A percentile compares a stretch with the other conserved stretches of the same genome.
Conservation (phyloP, 192 early-diverging fungal genomes). For the Paraglomus brasilianum region DNA sequence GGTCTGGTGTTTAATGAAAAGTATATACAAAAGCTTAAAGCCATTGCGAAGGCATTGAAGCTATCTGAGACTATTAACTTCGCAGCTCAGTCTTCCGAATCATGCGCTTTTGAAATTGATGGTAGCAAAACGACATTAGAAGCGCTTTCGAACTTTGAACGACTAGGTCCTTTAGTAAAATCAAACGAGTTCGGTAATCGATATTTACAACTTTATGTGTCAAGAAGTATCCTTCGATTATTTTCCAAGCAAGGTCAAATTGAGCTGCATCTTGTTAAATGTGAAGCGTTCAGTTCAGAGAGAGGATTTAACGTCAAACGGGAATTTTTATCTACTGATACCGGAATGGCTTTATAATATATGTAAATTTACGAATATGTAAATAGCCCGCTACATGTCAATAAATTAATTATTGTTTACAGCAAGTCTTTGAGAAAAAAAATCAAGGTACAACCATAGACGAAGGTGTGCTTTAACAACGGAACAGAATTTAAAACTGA, state of each 20-base stretch:
- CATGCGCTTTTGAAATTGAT: constrained; percentile 31
- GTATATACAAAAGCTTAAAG: constrained; percentile 26
- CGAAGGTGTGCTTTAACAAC: no score
- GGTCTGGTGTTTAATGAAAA: constrained; percentile 25
- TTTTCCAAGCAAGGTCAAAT: neutral
- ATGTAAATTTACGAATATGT: no score
- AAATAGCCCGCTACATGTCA: no score
- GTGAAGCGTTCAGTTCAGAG: constrained; percentile 26
- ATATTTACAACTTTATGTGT: constrained; percentile 12
- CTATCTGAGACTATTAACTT: constrained; percentile 7
- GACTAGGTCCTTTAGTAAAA: constrained; percentile 12
- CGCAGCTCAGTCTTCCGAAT: neutral
- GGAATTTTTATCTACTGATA: constrained; percentile 13
- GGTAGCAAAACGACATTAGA: neutral
- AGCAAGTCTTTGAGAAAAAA: no score
- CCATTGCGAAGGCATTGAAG: constrained; percentile 32
- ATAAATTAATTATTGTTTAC: no score
- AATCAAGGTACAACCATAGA: no score
- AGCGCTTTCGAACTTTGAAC: constrained; percentile 13
- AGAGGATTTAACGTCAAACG: constrained; percentile 24
- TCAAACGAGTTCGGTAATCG: neutral
- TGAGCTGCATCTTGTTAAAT: constrained; percentile 26
- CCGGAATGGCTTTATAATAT: constrained; percentile 15
- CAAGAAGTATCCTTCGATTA: constrained; percentile 13
- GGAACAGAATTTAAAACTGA: no score